Conservation (phyloP, 495 filamentous ascomycete species). For the Beverwykella pulmonaria region DNA sequence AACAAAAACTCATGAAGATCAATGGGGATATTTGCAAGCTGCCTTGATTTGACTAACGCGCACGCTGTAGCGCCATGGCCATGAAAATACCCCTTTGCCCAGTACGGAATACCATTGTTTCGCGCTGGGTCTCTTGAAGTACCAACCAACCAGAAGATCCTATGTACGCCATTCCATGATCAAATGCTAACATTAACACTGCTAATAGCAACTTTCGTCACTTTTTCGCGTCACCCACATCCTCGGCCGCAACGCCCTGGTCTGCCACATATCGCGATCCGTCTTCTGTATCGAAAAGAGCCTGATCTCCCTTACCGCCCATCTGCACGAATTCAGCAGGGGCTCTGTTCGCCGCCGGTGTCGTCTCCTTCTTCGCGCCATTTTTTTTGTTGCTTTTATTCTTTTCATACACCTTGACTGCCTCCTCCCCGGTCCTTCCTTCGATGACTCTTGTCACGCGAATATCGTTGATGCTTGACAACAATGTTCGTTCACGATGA, state of each 20-base stretch:
- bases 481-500: slow-evolving; percentile 77
- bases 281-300: slow-evolving; percentile 67
- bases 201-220: neutral
- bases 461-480: slow-evolving; percentile 80
- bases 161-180: neutral
- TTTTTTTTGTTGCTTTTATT: slow-evolving; percentile 52
- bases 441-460: slow-evolving; percentile 65
- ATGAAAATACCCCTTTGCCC: neutral
- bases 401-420: slow-evolving; percentile 78
- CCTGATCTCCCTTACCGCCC: slow-evolving; percentile 80
- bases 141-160: neutral
- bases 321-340: slow-evolving; percentile 77
- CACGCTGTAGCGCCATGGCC: neutral
- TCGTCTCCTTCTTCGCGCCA: slow-evolving; percentile 54
- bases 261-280: slow-evolving; percentile 48
- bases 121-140: neutral
- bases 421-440: slow-evolving; percentile 54
- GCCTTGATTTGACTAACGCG: neutral
- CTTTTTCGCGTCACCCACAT: neutral
- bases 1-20: neutral
- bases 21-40: neutral
- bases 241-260: neutral
- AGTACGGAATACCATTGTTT: neutral
- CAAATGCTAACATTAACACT: neutral
- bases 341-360: slow-evolving; percentile 64